Evolutionary conservation across 441 rosid species (phyloP).

Genomic region (Erysimum cheiri): DNA sequence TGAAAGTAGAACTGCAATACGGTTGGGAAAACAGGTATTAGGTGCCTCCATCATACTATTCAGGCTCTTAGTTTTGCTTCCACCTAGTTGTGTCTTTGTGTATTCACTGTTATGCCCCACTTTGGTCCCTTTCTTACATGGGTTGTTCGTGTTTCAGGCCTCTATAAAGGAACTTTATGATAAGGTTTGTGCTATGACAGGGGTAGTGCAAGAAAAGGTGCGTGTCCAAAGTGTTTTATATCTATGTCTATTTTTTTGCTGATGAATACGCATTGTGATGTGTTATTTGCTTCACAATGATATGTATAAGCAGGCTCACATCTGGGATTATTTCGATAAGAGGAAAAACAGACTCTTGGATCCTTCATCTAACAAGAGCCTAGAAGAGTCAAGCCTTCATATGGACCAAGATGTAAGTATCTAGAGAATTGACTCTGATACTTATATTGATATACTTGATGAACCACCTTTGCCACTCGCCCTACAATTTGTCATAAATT

Average conservation of each 20-base stretch:
- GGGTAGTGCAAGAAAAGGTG: conserved; percentile 68
- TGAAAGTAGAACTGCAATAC: conserved; percentile 52
- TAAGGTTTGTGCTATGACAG: conserved; percentile 62
- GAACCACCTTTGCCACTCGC: not conserved
- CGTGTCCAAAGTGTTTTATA: conserved; percentile 26
- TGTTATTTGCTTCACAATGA: conserved; percentile 46
- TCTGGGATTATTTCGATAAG: conserved; percentile 82
- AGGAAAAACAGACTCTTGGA: conserved; percentile 50
- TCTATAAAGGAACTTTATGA: conserved; percentile 68
- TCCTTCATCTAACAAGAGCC: conserved; percentile 49
- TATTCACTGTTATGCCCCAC: conserved; percentile 5
- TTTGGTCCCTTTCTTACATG: conserved; percentile 29
- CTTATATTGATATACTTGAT: conserved; percentile 7
- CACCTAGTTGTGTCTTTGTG: not conserved
- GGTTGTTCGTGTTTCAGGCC: conserved; percentile 59
- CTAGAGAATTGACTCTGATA: conserved; percentile 47
- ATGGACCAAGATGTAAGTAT: conserved; percentile 89
- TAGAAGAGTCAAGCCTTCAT: conserved; percentile 75
- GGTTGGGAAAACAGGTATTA: conserved; percentile 81
- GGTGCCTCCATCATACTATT: not conserved
- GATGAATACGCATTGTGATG: conserved; percentile 12
- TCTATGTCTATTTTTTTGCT: not conserved
- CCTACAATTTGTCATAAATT: not conserved
- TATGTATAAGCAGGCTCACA: conserved; percentile 57
- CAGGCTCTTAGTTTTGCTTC: not conserved